Percentiles rank a stretch among this genome's conserved stretches.
phyloP scores from a whole-genome alignment of 2,329 filamentous ascomycete genomes.

The Chaetomium sp. region DNA sequence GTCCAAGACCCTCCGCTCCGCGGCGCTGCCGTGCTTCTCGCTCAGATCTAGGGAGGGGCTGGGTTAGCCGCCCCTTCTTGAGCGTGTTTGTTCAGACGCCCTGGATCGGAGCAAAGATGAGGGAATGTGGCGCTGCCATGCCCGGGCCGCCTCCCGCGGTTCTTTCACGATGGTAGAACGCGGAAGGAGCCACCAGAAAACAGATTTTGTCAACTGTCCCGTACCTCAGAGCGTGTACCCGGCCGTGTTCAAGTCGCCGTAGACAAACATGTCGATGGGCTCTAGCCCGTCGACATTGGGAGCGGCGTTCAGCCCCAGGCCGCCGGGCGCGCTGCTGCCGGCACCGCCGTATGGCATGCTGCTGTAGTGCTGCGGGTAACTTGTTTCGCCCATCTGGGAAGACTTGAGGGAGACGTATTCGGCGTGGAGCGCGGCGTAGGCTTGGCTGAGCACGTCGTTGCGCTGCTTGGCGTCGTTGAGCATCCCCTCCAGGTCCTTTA shows the following conservation, averaged over 20 bases:
- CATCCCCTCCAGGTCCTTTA: constrained; percentile 62
- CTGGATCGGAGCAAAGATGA: not conserved
- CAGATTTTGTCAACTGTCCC: not conserved
- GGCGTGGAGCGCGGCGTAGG: constrained; percentile 54
- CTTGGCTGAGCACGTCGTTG: constrained; percentile 57
- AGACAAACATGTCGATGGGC: constrained; percentile 31
- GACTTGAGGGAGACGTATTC: constrained; percentile 48
- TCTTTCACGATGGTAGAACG: not conserved
- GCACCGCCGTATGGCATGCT: constrained; percentile 26
- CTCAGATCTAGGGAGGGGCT: not conserved
- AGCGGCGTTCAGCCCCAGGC: constrained; percentile 26
- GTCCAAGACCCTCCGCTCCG: not conserved
- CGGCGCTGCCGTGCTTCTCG: not conserved
- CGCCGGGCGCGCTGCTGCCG: constrained; percentile 22
- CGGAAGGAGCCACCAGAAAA: not conserved
- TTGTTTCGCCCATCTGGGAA: constrained; percentile 37
- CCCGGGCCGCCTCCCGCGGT: no score
- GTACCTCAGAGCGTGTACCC: not conserved
- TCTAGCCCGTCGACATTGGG: constrained; percentile 35
- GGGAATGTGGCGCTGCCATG: not conserved
- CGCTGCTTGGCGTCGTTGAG: constrained; percentile 56
- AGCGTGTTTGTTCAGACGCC: not conserved
- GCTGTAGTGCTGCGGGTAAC: constrained; percentile 16
- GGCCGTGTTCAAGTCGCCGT: not conserved
- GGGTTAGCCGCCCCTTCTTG: not conserved